These are phyloP conservation scores for Alternaria tenuissima DNA, from an alignment of 2,329 filamentous ascomycete genomes.

Conservation along the genomic window DNA sequence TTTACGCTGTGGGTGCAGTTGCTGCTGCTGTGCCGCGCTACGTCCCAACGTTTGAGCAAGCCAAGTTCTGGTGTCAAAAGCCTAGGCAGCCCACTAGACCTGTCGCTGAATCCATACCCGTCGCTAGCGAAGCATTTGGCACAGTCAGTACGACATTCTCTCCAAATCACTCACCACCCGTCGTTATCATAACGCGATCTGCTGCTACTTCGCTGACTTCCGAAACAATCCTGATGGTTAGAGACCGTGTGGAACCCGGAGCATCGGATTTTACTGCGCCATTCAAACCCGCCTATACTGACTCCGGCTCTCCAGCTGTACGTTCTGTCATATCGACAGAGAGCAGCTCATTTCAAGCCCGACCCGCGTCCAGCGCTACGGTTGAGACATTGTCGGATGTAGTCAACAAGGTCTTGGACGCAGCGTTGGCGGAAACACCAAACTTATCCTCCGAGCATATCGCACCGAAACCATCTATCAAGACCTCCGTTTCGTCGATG, in stretches of 20 bases:
- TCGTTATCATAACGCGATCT: not conserved
- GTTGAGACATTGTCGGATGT: not conserved
- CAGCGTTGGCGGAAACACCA: not conserved
- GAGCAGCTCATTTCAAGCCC: not conserved
- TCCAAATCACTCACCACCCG: not conserved
- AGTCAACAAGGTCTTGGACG: not conserved
- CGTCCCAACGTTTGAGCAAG: slow-evolving; percentile 3
- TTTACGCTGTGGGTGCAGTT: slow-evolving; percentile 2
- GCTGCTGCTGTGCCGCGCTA: not conserved
- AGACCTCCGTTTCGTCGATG: not conserved
- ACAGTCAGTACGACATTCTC: not conserved
- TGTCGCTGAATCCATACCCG: not conserved
- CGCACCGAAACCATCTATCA: not conserved
- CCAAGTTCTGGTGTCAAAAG: slow-evolving; percentile 1
- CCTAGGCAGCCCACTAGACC: not conserved
- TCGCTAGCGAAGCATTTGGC: not conserved
- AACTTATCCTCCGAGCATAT: not conserved
- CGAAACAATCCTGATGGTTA: not conserved
- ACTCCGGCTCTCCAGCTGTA: not conserved
- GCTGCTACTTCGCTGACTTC: not conserved
- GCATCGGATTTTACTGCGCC: not conserved
- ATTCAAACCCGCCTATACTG: not conserved
- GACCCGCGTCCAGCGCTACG: not conserved
- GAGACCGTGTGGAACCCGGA: not conserved
- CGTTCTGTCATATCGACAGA: not conserved